Percentiles rank a stretch among this genome's conserved stretches.
These are phyloP conservation scores for Zalaria obscura DNA, from an alignment of 2,329 filamentous ascomycete genomes.

Conservation along the genomic window DNA sequence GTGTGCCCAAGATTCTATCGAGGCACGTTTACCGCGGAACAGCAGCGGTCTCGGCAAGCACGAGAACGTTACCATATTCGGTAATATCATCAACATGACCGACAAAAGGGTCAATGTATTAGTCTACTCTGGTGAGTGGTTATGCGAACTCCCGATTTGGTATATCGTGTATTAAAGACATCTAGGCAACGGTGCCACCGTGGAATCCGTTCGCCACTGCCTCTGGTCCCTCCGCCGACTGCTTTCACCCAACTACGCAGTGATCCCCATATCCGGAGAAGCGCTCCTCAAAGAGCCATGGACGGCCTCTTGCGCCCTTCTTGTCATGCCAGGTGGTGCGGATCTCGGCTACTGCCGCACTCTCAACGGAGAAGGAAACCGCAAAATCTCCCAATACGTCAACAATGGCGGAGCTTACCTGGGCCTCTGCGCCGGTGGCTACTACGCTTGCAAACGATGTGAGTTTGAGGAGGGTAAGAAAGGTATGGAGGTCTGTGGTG, in stretches of 20 bases:
- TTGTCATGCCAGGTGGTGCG: constrained; percentile 89
- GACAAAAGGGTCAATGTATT: constrained; percentile 72
- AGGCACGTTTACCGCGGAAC: constrained; percentile 7
- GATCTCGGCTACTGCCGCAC: constrained; percentile 81
- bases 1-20: too few relatives aligned
- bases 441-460: constrained; percentile 69
- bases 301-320: constrained; percentile 69
- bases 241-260: constrained; percentile 81
- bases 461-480: constrained; percentile 85
- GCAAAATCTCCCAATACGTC: constrained; percentile 71
- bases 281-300: constrained; percentile 84
- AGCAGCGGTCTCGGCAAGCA: constrained; percentile 2
- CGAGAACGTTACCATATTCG: neutral
- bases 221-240: constrained; percentile 75
- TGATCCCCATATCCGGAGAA: constrained; percentile 68
- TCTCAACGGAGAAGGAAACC: constrained; percentile 79
- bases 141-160: neutral
- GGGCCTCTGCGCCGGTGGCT: constrained; percentile 87
- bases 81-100: constrained; percentile 35
- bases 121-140: constrained; percentile 67
- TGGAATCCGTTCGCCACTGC: constrained; percentile 80
- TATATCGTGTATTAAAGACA: constrained; percentile 4
- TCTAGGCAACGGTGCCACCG: constrained; percentile 67
- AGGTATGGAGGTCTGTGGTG: constrained; percentile 70
- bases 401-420: constrained; percentile 74